Evolutionary conservation across 75 land plant species (phyloP).

Genomic region (Selaginella moellendorffii): DNA sequence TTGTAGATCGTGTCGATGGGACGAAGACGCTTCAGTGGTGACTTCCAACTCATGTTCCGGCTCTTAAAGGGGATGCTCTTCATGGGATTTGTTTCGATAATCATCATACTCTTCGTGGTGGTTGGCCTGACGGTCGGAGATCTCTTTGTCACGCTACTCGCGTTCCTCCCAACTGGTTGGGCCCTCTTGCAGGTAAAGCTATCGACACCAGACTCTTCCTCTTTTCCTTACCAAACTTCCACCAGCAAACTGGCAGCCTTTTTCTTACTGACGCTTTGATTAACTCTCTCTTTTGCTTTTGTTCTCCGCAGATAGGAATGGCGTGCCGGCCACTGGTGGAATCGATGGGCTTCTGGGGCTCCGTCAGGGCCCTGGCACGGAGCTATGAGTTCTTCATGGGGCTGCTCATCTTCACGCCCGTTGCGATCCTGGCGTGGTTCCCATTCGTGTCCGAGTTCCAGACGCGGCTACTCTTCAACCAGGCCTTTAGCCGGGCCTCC

Average conservation of each 20-base stretch:
- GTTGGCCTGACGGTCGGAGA: not conserved
- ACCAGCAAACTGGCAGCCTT: too few relatives aligned
- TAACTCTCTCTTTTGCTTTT: not conserved
- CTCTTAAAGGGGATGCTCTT: not conserved
- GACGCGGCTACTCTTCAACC: constrained; percentile 4
- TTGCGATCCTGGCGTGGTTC: constrained; percentile 5
- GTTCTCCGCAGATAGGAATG: constrained; percentile 50
- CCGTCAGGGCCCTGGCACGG: not conserved
- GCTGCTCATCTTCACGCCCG: not conserved
- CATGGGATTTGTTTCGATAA: not conserved
- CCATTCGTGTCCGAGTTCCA: constrained; percentile 9
- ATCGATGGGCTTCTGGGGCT: constrained; percentile 30
- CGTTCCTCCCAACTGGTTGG: constrained; percentile 6
- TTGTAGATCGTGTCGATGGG: constrained; percentile 7
- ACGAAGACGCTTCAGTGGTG: constrained; percentile 1
- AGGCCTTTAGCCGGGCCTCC: not conserved
- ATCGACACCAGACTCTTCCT: too few relatives aligned
- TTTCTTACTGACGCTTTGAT: not conserved
- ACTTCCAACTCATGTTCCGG: constrained; percentile 3
- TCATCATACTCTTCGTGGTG: not conserved
- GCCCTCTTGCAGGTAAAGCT: not conserved
- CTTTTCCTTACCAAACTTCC: too few relatives aligned
- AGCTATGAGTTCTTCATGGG: not conserved
- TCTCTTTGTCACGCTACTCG: constrained; percentile 3
- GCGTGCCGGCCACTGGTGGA: constrained; percentile 58